Conservation (phyloP, 805 yeast species). For the Gaillardinia entomophila region DNA sequence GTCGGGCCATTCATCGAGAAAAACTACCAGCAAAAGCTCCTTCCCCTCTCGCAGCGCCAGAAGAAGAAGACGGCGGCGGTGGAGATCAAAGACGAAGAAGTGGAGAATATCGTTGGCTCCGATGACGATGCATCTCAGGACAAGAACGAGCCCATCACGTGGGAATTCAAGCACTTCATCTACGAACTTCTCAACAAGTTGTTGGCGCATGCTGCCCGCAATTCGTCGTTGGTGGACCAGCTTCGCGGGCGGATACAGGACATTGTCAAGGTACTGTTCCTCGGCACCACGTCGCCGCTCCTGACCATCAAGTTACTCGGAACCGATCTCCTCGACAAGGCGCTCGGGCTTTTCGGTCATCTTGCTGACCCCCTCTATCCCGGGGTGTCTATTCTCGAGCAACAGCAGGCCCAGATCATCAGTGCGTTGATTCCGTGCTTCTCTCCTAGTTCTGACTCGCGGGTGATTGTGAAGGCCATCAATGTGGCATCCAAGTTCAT, state of each 20-base stretch:
- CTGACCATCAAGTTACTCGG: slow-evolving; percentile 59
- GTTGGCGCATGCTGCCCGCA: slow-evolving; percentile 33
- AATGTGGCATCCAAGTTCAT: slow-evolving; percentile 73
- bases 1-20: slow-evolving; percentile 33
- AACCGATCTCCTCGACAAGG: slow-evolving; percentile 55
- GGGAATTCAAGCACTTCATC: slow-evolving; percentile 50
- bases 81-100: slow-evolving; percentile 36
- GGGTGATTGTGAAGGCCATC: slow-evolving; percentile 71
- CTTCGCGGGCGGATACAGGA: slow-evolving; percentile 50
- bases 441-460: slow-evolving; percentile 62
- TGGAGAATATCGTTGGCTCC: slow-evolving; percentile 32
- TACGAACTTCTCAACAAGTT: slow-evolving; percentile 42
- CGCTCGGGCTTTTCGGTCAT: slow-evolving; percentile 55
- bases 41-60: slow-evolving; percentile 37
- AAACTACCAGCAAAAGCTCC: slow-evolving; percentile 33
- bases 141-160: slow-evolving; percentile 50
- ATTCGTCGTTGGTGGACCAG: slow-evolving; percentile 28
- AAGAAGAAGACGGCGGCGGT: slow-evolving; percentile 24
- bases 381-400: slow-evolving; percentile 68
- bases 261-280: slow-evolving; percentile 69
- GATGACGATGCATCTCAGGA: slow-evolving; percentile 27
- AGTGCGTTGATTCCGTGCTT: slow-evolving; percentile 89
- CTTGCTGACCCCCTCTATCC: slow-evolving; percentile 69
- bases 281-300: slow-evolving; percentile 72
- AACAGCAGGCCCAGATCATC: slow-evolving; percentile 90